phyloP scores from a whole-genome alignment of 306 rosid genomes.

The Lathyrus sativus region DNA sequence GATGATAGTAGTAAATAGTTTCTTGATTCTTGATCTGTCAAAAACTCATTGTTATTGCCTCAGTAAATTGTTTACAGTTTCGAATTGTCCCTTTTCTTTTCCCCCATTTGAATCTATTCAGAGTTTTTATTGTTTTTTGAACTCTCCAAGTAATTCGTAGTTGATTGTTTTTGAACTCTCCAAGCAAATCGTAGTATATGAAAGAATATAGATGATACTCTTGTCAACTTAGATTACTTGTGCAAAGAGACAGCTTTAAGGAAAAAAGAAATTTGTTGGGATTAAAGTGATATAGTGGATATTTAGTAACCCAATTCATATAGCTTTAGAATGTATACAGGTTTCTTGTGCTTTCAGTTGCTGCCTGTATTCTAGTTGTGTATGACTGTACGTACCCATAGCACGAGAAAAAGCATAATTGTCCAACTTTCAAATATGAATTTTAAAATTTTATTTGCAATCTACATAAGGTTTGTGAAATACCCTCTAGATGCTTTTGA shows the following conservation, averaged over 20 bases:
- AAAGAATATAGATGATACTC: neutral
- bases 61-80: too few relatives aligned
- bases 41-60: too few relatives aligned
- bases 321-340: neutral
- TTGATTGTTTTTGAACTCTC: neutral
- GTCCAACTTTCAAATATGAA: slow-evolving; percentile 10
- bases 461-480: slow-evolving; percentile 3
- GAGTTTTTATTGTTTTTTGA: neutral
- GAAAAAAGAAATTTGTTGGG: neutral
- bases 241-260: neutral
- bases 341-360: slow-evolving; percentile 13
- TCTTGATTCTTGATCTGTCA: too few relatives aligned
- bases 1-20: too few relatives aligned
- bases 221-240: neutral
- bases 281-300: neutral
- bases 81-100: neutral
- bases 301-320: neutral
- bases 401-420: slow-evolving; percentile 18
- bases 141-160: neutral
- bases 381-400: neutral
- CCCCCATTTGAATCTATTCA: neutral
- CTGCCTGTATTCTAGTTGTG: neutral
- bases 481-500: neutral
- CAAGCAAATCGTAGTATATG: neutral
- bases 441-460: neutral